A percentile compares a stretch with the other conserved stretches of the same genome.
These are phyloP conservation scores for Solanum sitiens DNA, from an alignment of 257 asterid genomes.

Conservation along the genomic window DNA sequence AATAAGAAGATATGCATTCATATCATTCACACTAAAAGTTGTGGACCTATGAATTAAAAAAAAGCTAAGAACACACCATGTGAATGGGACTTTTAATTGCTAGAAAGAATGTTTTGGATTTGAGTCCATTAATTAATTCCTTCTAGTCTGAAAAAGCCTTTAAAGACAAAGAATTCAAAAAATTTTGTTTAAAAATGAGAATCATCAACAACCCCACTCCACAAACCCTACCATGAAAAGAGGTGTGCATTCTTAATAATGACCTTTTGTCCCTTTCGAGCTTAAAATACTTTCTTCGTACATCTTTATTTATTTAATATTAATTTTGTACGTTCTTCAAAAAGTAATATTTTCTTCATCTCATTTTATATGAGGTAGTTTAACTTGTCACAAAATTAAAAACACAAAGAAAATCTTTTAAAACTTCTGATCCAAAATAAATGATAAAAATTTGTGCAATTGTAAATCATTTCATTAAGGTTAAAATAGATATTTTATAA, in stretches of 20 bases:
- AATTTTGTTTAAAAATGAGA: background rate
- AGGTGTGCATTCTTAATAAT: background rate
- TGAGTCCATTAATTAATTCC: background rate
- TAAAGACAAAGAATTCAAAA: background rate
- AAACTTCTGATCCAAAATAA: no score
- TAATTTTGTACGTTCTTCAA: background rate
- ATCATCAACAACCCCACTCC: background rate
- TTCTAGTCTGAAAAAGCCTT: background rate
- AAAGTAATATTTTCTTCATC: no score
- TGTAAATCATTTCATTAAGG: no score
- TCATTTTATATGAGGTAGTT: no score
- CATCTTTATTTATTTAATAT: background rate
- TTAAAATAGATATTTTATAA: no score
- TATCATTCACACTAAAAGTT: background rate
- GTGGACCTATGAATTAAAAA: background rate
- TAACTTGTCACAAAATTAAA: no score
- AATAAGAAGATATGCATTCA: background rate
- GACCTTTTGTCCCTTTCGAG: background rate
- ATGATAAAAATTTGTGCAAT: no score
- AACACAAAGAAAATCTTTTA: no score
- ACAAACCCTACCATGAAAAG: background rate
- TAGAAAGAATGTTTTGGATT: conserved; percentile 34
- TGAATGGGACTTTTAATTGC: conserved; percentile 12
- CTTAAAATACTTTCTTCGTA: background rate
- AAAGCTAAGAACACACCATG: conserved; percentile 11